Percentiles rank a stretch among this genome's conserved stretches.
These are phyloP conservation scores for Pseudogymnoascus sp. DNA, from an alignment of 2,329 filamentous ascomycete species.

Conservation along the genomic window DNA sequence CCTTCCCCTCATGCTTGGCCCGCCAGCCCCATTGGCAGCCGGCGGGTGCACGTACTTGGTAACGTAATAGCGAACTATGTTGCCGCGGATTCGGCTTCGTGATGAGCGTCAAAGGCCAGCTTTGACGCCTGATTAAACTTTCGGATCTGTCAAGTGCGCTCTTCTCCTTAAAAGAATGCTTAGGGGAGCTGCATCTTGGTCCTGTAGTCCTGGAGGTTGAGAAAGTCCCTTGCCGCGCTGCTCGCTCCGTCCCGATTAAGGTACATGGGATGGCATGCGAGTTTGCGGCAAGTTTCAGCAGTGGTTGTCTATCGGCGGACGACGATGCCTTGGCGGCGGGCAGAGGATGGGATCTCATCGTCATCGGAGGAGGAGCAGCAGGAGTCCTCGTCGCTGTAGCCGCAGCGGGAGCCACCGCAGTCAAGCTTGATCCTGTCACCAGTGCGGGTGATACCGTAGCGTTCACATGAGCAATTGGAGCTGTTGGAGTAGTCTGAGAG, in stretches of 20 bases:
- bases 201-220: conserved; percentile 6
- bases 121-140: conserved; percentile 17
- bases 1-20: background rate
- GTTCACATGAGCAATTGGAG: conserved; percentile 82
- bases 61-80: conserved; percentile 5
- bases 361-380: conserved; percentile 62
- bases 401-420: conserved; percentile 83
- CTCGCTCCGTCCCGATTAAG: conserved; percentile 11
- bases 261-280: background rate
- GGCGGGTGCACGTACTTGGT: background rate
- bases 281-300: conserved; percentile 5
- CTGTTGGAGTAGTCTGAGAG: conserved; percentile 70
- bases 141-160: conserved; percentile 19
- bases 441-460: conserved; percentile 90
- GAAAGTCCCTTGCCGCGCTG: background rate
- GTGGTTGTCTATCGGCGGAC: conserved; percentile 31
- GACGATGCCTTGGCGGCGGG: conserved; percentile 57
- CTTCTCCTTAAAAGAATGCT: conserved; percentile 13
- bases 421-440: conserved; percentile 93
- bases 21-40: conserved; percentile 1
- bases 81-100: conserved; percentile 27
- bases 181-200: conserved; percentile 6
- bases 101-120: conserved; percentile 18
- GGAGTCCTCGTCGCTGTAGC: conserved; percentile 62
- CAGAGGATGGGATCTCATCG: conserved; percentile 45